Percentiles rank a stretch among this genome's conserved stretches.
Evolutionary conservation across 768 basidiomycete genomes (phyloP).

Genomic region (Candolleomyces efflorescens): DNA sequence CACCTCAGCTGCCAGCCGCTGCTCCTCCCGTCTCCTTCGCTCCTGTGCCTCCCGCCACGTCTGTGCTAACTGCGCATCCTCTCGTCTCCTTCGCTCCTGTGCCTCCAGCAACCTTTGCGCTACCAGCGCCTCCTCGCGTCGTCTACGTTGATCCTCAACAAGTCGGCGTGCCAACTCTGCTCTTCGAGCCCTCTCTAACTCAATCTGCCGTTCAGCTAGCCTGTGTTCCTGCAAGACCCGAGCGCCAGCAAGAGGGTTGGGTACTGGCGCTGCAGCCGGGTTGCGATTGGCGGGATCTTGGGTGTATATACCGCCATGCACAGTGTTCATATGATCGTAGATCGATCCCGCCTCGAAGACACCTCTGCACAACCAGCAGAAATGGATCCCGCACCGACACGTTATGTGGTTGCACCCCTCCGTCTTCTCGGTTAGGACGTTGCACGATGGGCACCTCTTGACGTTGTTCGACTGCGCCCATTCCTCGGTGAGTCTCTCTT

Average conservation of each 20-base stretch:
- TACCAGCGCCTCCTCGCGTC: too few relatives aligned
- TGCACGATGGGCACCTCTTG: constrained; percentile 47
- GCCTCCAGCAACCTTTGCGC: neutral
- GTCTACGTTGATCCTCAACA: too few relatives aligned
- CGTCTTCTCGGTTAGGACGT: constrained; percentile 42
- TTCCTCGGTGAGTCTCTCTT: constrained; percentile 36
- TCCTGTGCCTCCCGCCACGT: neutral
- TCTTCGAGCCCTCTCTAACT: too few relatives aligned
- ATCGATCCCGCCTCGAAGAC: neutral
- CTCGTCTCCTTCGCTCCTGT: neutral
- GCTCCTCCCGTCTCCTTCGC: neutral
- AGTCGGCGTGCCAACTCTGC: too few relatives aligned
- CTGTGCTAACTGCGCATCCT: neutral
- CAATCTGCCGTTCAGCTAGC: too few relatives aligned
- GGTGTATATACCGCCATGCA: neutral
- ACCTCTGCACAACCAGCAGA: constrained; percentile 14
- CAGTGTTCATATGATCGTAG: neutral
- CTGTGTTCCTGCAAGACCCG: too few relatives aligned
- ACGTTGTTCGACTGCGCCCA: constrained; percentile 36
- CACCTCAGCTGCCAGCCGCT: neutral
- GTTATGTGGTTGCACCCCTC: constrained; percentile 55
- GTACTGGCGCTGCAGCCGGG: neutral
- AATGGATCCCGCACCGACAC: constrained; percentile 38
- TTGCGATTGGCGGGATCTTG: neutral
- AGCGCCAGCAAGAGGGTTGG: too few relatives aligned